These are phyloP conservation scores for Purpureocillium takamizusanense DNA, from an alignment of 2,329 filamentous ascomycete genomes.

Conservation along the genomic window DNA sequence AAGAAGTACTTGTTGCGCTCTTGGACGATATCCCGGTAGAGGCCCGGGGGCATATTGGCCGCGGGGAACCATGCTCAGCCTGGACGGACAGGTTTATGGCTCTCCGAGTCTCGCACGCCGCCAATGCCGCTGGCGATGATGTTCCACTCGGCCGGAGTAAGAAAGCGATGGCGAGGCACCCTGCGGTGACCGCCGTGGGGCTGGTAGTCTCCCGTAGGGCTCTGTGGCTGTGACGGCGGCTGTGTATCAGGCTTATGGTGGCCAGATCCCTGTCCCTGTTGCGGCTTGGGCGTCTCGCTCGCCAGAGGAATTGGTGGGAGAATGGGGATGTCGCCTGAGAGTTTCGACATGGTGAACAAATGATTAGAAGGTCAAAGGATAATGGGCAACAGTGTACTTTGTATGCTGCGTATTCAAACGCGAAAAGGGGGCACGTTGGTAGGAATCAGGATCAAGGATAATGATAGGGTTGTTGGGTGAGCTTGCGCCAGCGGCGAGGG, in stretches of 20 bases:
- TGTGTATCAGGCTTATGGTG: neutral
- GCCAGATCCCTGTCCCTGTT: neutral
- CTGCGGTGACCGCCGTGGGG: slow-evolving; percentile 8
- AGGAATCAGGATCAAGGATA: too few relatives aligned
- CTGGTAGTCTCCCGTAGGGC: slow-evolving; percentile 1
- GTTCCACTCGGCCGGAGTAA: slow-evolving; percentile 35
- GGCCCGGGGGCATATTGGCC: slow-evolving; percentile 35
- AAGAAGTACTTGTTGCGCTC: slow-evolving; percentile 35
- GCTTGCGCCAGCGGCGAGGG: too few relatives aligned
- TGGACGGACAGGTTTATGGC: slow-evolving; percentile 30
- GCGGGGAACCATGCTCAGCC: slow-evolving; percentile 35
- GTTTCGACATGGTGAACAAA: slow-evolving; percentile 6
- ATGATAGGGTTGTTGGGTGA: too few relatives aligned
- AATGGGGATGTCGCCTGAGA: slow-evolving; percentile 2
- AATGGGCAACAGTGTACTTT: too few relatives aligned
- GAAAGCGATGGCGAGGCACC: slow-evolving; percentile 24
- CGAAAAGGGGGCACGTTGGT: too few relatives aligned
- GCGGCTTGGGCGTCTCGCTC: neutral
- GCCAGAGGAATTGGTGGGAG: slow-evolving; percentile 6
- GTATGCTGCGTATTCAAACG: too few relatives aligned
- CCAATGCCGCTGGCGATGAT: slow-evolving; percentile 38
- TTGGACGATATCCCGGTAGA: slow-evolving; percentile 38
- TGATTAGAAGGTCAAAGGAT: too few relatives aligned
- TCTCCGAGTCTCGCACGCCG: slow-evolving; percentile 35
- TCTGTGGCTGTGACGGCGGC: too few relatives aligned